phyloP scores from a whole-genome alignment of 331 rosid species.

The Malus hybrid region DNA sequence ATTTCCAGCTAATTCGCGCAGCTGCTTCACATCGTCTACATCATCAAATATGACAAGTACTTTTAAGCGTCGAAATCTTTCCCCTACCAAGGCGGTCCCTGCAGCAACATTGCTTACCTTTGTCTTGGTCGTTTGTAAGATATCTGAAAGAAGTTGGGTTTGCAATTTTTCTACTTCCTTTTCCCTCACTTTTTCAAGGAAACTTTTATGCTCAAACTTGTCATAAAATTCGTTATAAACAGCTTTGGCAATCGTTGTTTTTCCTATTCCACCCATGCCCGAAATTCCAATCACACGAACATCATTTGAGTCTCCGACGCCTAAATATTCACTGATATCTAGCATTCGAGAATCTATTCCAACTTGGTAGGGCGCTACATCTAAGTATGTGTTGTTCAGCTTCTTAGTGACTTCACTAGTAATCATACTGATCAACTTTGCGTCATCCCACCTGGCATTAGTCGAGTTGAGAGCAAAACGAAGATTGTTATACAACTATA shows the following conservation, averaged over 20 bases:
- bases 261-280: conserved; percentile 12
- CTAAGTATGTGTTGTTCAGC: not conserved
- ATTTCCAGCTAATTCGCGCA: too few relatives aligned
- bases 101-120: too few relatives aligned
- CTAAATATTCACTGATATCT: not conserved
- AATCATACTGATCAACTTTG: not conserved
- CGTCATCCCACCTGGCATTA: not conserved
- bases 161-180: not conserved
- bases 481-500: too few relatives aligned
- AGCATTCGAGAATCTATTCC: not conserved
- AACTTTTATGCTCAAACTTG: conserved; percentile 3
- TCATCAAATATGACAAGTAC: too few relatives aligned
- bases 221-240: not conserved
- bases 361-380: not conserved
- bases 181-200: conserved; percentile 4
- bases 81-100: too few relatives aligned
- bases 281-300: conserved; percentile 12
- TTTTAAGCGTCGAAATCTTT: too few relatives aligned
- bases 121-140: too few relatives aligned
- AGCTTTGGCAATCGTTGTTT: conserved; percentile 6
- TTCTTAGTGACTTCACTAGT: not conserved
- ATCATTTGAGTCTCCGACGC: not conserved
- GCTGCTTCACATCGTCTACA: too few relatives aligned
- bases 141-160: too few relatives aligned
- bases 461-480: too few relatives aligned